phyloP scores from a whole-genome alignment of 2,329 filamentous ascomycete species.

The Nigrospora osmanthi region DNA sequence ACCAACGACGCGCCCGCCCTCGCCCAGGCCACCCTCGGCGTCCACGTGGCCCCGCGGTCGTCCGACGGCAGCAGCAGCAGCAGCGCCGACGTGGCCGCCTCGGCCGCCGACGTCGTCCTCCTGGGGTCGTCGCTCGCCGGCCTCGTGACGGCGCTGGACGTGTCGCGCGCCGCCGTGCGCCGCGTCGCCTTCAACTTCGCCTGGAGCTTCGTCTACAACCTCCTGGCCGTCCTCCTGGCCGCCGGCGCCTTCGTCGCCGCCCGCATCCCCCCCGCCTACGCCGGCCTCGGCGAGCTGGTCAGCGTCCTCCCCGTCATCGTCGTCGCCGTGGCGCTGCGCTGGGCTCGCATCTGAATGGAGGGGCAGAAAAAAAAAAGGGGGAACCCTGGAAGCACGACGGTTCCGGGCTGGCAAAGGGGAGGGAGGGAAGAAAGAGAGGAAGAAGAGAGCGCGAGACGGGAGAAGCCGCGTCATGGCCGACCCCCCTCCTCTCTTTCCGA shows the following conservation, averaged over 20 bases:
- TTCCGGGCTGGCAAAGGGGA: not conserved
- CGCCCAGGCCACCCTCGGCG: slow-evolving; percentile 61
- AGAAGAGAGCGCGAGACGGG: not conserved
- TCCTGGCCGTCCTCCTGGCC: slow-evolving; percentile 58
- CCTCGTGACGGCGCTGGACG: slow-evolving; percentile 49
- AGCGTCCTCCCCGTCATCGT: slow-evolving; percentile 64
- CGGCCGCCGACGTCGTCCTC: slow-evolving; percentile 63
- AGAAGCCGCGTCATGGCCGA: too few relatives aligned
- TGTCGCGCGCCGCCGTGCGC: slow-evolving; percentile 34
- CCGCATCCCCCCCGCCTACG: slow-evolving; percentile 42
- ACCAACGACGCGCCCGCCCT: slow-evolving; percentile 73
- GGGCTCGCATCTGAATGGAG: slow-evolving; percentile 24
- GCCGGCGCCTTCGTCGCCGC: slow-evolving; percentile 55
- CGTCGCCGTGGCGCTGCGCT: slow-evolving; percentile 42
- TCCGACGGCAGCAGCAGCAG: slow-evolving; percentile 32
- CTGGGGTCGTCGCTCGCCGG: slow-evolving; percentile 47
- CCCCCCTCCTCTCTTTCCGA: too few relatives aligned
- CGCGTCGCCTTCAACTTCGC: slow-evolving; percentile 61
- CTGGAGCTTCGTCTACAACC: slow-evolving; percentile 66
- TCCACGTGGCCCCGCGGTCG: slow-evolving; percentile 47
- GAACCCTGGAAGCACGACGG: not conserved
- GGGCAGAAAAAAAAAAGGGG: too few relatives aligned
- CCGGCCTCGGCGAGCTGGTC: slow-evolving; percentile 58
- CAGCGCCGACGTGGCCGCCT: slow-evolving; percentile 53
- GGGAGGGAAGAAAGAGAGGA: not conserved